phyloP scores from a whole-genome alignment of 768 basidiomycete species.

The Atractiella rhizophila region DNA sequence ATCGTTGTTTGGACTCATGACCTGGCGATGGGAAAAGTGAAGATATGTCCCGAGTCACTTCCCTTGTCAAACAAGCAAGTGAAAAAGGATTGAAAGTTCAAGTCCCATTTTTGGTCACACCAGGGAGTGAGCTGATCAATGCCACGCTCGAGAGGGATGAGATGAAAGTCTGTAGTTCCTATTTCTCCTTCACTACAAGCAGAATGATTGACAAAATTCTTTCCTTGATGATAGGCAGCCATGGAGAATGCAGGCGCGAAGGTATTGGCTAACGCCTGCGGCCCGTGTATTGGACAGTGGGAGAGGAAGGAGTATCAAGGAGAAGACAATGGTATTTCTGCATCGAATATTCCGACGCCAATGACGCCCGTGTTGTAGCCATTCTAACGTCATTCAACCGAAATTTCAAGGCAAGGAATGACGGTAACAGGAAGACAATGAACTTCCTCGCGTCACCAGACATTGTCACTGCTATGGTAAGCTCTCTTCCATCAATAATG shows the following conservation, averaged over 20 bases:
- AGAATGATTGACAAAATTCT: neutral
- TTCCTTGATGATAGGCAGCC: slow-evolving; percentile 16
- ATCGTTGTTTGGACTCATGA: slow-evolving; percentile 1
- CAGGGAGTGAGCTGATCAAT: slow-evolving; percentile 73
- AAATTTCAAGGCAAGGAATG: slow-evolving; percentile 83
- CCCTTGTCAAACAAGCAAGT: slow-evolving; percentile 70
- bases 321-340: slow-evolving; percentile 57
- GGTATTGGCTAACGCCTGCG: slow-evolving; percentile 91
- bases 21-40: no score
- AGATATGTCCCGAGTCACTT: slow-evolving; percentile 59
- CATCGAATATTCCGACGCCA: neutral
- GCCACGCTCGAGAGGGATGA: slow-evolving; percentile 92
- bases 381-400: slow-evolving; percentile 95
- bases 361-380: slow-evolving; percentile 19
- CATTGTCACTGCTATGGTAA: slow-evolving; percentile 50
- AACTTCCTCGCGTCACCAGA: slow-evolving; percentile 96
- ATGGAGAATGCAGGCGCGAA: slow-evolving; percentile 74
- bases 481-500: neutral
- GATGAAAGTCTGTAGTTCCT: no score
- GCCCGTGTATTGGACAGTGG: slow-evolving; percentile 99
- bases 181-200: no score
- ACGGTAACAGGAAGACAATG: slow-evolving; percentile 60
- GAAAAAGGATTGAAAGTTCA: slow-evolving; percentile 50
- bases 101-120: slow-evolving; percentile 25
- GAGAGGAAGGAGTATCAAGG: slow-evolving; percentile 65